Base-by-base conservation (phyloP, 371 early-diverging fungal species). In the Mortierella sp. region DNA sequence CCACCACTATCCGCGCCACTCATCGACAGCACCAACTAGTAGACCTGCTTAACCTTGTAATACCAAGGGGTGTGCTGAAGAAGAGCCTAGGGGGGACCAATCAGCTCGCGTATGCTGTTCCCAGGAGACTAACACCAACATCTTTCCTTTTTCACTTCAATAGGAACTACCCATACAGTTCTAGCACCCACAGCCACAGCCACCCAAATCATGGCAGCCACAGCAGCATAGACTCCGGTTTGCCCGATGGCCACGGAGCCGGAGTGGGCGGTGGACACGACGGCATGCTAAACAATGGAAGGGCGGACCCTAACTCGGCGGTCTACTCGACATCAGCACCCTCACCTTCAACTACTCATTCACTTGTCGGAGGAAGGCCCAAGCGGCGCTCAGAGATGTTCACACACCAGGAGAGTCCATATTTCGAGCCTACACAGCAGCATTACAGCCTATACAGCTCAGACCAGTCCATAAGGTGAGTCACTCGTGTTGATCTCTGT, bases 351-450 rank as follows among this genome's bases (percentile, higher is more conserved):
- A 64, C 58, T 3, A 37, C 46, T 7, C 55, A 57, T 19, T 55
- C 60, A 2, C 54, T 49, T 25, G 21, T 60, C 13, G 49, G 28
- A 31, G 46, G 45, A 6, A 45, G 73, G 19, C 67, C 67, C 22
- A 72, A 72, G 46, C 67, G 74, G 29, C 67, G 74, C 12, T 63
- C 71, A 16, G 74, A 73, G 27, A 57, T 60, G 47, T 60, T 67
- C 43, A 40, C 63, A 31, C 59, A 63, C n/a, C 74, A 73, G 22
- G 74, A 73, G 60, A 73, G 89, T 37, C 90, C 91, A 10, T 86
- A 87, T 69, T 90, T 91, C 57, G 83, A 83, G 44, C 82, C 87
- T 39, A 87, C 90, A 24, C 86, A 86, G 57, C 87, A 87, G 46
- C 78, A 82, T 58, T 86, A 85, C 65, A 88, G 87, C 63, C 60